Conservation (phyloP, 805 yeast species). For the Lipomyces yamadae region DNA sequence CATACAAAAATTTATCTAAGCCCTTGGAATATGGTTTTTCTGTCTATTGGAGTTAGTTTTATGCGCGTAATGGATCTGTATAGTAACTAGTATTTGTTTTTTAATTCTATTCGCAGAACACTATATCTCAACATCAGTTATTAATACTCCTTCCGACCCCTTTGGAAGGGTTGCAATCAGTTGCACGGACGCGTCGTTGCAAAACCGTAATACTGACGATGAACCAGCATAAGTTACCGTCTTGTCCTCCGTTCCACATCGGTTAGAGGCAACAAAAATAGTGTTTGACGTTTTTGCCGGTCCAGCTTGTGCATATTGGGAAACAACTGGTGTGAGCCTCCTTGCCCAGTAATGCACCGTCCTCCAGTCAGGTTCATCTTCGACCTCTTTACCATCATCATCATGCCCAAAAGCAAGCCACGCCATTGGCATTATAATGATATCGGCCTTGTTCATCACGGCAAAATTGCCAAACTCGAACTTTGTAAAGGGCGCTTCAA, state of each 20-base stretch:
- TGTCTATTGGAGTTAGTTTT: background rate
- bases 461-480: slow-evolving; percentile 73
- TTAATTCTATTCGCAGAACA: background rate
- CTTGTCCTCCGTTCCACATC: slow-evolving; percentile 76
- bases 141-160: slow-evolving; percentile 23
- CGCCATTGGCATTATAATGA: slow-evolving; percentile 81
- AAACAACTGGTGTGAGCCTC: slow-evolving; percentile 66
- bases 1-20: too few species aligned
- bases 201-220: slow-evolving; percentile 45
- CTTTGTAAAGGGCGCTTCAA: slow-evolving; percentile 73
- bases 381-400: slow-evolving; percentile 12
- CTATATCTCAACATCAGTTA: background rate
- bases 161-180: slow-evolving; percentile 7
- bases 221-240: slow-evolving; percentile 64
- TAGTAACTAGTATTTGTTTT: background rate
- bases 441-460: slow-evolving; percentile 52
- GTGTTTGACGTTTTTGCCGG: slow-evolving; percentile 40
- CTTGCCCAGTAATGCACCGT: slow-evolving; percentile 76
- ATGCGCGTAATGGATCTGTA: slow-evolving; percentile 2
- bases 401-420: slow-evolving; percentile 59
- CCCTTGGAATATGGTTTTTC: background rate
- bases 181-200: slow-evolving; percentile 13
- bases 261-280: slow-evolving; percentile 62
- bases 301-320: slow-evolving; percentile 43
- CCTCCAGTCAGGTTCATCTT: slow-evolving; percentile 50